Conservation (phyloP, 768 basidiomycete species). For the Agrocybe chaxingu region DNA sequence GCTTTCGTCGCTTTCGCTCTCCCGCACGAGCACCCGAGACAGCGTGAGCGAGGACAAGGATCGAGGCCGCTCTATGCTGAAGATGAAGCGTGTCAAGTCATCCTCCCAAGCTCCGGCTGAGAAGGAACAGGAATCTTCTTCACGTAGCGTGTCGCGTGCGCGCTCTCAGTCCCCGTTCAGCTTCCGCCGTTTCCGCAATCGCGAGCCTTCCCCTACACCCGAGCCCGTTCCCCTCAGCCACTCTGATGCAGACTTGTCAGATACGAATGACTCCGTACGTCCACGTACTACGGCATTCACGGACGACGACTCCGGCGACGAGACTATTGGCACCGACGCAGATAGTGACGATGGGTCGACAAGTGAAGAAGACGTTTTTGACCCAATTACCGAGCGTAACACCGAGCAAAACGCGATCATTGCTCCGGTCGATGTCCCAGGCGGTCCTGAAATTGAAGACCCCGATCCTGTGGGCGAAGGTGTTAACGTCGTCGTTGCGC, state of each 20-base stretch:
- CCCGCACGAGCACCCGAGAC: slow-evolving; percentile 46
- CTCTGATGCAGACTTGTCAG: slow-evolving; percentile 60
- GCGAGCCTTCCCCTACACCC: slow-evolving; percentile 54
- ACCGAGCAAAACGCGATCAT: slow-evolving; percentile 78
- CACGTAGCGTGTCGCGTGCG: slow-evolving; percentile 55
- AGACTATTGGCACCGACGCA: slow-evolving; percentile 46
- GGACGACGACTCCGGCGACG: slow-evolving; percentile 64
- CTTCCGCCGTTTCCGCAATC: slow-evolving; percentile 62
- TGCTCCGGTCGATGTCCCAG: slow-evolving; percentile 19
- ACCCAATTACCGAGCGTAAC: slow-evolving; percentile 82
- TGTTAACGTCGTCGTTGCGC: slow-evolving; percentile 83
- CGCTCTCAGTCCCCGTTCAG: slow-evolving; percentile 82
- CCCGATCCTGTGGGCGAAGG: slow-evolving; percentile 91
- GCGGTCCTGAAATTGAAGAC: slow-evolving; percentile 52
- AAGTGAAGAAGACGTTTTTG: slow-evolving; percentile 62
- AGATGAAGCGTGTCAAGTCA: slow-evolving; percentile 43
- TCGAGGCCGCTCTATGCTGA: slow-evolving; percentile 52
- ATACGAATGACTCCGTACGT: slow-evolving; percentile 50
- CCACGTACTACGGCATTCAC: slow-evolving; percentile 64
- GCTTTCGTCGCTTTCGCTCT: slow-evolving; percentile 60
- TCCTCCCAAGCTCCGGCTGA: slow-evolving; percentile 43
- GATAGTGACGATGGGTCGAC: slow-evolving; percentile 60
- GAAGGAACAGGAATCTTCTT: slow-evolving; percentile 31
- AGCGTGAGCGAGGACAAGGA: slow-evolving; percentile 44
- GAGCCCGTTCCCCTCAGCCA: slow-evolving; percentile 55